These are phyloP conservation scores for Amauroascus niger DNA, from an alignment of 2,329 filamentous ascomycete genomes.

Conservation along the genomic window DNA sequence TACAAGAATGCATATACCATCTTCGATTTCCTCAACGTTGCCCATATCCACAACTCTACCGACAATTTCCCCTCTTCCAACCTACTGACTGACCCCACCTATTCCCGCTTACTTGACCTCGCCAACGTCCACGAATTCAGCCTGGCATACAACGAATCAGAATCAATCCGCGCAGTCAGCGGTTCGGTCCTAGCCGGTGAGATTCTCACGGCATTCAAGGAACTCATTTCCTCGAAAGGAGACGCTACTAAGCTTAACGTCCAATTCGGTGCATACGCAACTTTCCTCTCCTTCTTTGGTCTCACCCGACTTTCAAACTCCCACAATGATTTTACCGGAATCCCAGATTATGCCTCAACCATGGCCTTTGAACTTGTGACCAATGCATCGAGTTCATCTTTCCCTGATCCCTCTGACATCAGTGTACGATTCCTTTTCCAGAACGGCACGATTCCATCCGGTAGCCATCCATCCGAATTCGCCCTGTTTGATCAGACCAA, in stretches of 20 bases:
- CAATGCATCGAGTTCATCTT: conserved; percentile 32
- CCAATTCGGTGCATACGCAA: conserved; percentile 54
- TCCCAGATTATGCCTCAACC: conserved; percentile 74
- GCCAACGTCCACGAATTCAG: conserved; percentile 74
- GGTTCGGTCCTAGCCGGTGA: conserved; percentile 58
- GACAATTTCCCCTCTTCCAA: conserved; percentile 48
- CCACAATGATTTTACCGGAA: conserved; percentile 57
- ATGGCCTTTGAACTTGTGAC: conserved; percentile 69
- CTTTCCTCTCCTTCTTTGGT: conserved; percentile 54
- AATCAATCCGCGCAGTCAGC: conserved; percentile 41
- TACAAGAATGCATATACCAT: conserved; percentile 59
- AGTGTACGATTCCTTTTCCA: conserved; percentile 54
- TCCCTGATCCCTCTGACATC: conserved; percentile 43
- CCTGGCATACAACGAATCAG: conserved; percentile 63
- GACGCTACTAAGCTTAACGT: conserved; percentile 37
- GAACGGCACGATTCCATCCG: conserved; percentile 46
- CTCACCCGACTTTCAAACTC: conserved; percentile 44
- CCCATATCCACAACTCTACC: conserved; percentile 51
- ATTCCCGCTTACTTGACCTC: conserved; percentile 58
- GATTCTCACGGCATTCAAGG: conserved; percentile 41
- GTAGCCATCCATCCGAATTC: conserved; percentile 42
- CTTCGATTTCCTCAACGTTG: conserved; percentile 55
- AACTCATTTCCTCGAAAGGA: conserved; percentile 31
- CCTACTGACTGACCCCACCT: conserved; percentile 50
- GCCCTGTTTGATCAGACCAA: conserved; percentile 51